phyloP scores from a whole-genome alignment of 768 basidiomycete genomes.

The Hydnomerulius pinastri region DNA sequence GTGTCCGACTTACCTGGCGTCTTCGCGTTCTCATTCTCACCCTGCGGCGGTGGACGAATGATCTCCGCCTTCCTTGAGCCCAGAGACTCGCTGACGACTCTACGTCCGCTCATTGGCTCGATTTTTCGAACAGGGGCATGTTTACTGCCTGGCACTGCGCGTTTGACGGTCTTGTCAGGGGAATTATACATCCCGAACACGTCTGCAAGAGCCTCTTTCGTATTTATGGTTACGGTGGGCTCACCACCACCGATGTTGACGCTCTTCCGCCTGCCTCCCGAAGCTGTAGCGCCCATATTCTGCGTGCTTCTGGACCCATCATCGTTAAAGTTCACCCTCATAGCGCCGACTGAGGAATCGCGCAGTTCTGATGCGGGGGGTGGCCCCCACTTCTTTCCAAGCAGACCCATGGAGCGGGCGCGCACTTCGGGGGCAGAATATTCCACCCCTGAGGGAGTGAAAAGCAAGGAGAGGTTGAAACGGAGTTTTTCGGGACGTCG shows the following conservation, averaged over 20 bases:
- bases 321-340: constrained; percentile 60
- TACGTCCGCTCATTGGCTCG: constrained; percentile 49
- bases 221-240: constrained; percentile 94
- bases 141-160: constrained; percentile 62
- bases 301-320: constrained; percentile 50
- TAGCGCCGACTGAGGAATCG: constrained; percentile 37
- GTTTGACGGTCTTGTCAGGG: constrained; percentile 70
- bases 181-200: constrained; percentile 97
- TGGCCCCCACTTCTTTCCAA: constrained; percentile 84
- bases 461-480: constrained; percentile 69
- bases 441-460: constrained; percentile 76
- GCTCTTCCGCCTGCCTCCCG: constrained; percentile 44
- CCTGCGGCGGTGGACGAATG: constrained; percentile 30
- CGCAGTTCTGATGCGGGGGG: constrained; percentile 47
- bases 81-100: constrained; percentile 20
- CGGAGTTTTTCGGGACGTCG: constrained; percentile 72
- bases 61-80: constrained; percentile 34
- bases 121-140: constrained; percentile 71
- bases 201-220: constrained; percentile 91
- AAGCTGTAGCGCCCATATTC: constrained; percentile 34
- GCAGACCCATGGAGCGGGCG: constrained; percentile 77
- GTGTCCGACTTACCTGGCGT: constrained; percentile 34
- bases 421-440: constrained; percentile 85
- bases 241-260: constrained; percentile 50
- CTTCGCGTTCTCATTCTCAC: constrained; percentile 34